Evolutionary conservation across 2,329 filamentous ascomycete species (phyloP), one percentile per base, ranked within the genome.

Genomic region (Pseudocercospora vitis): DNA sequence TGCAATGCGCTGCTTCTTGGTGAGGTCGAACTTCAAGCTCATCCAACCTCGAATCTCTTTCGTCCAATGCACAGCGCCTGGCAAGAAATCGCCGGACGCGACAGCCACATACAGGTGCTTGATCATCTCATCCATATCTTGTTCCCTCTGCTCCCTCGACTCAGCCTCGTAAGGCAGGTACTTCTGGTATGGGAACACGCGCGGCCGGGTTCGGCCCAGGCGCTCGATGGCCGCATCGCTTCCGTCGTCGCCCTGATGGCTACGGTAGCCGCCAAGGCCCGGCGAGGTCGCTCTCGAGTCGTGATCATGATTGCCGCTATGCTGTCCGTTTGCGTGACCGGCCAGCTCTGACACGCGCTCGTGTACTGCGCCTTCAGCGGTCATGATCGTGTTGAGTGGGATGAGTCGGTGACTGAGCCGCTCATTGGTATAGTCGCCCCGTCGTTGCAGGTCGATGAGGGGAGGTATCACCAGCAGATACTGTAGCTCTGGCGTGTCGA

Each of bases 11-110:
- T 91, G 85, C 69, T 87, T 86, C 65, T 89, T 84, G 44, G 90
- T 89, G 70, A 96, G 90, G 74, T 99, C 92, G 70, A 99, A 99
- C 78, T 99, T 99, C 73, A 99, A 84, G 50, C 87, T 88, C 62
- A 99, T 80, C 94, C 95, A 99, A 73, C 88, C 89, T 68, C 91
- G 85, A 44, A 99, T 85, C 81, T 99, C 94, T 63, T 92, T 85
- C 12, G 94, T 96, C 94, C 94, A 99, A 73, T 99, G 92, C 57
- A 96, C 80, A 23, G 92, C 94, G 28, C 94, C 94, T 0, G 92
- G 89, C 19, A 88, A 86, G 73, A 97, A 97, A 73, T 99, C 94
- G 61, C 96, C 91, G 3, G 94, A 87, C 69, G 91, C 87, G 59
- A 99, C 80, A 53, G 92, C 84, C 64, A 96, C 89, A 71, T 96